A percentile compares a stretch with the other conserved stretches of the same genome.
phyloP scores from a whole-genome alignment of 192 early-diverging fungal genomes.

The Backusella mclennaniae region DNA sequence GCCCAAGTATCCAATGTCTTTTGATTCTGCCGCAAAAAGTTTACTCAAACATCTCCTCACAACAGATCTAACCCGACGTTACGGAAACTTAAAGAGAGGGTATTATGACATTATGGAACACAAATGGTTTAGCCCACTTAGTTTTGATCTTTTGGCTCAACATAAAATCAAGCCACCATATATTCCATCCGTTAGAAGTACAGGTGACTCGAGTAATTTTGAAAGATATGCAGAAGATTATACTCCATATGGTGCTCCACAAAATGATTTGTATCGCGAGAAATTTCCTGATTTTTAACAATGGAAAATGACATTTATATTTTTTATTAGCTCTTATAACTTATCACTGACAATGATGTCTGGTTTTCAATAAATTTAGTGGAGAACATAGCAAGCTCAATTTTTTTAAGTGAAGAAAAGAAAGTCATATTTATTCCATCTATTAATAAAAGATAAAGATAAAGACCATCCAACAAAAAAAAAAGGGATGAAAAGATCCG shows the following conservation, averaged over 20 bases:
- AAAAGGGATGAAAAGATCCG: too few species aligned
- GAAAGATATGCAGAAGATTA: constrained; percentile 29
- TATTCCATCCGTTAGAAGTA: constrained; percentile 20
- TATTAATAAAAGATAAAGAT: too few species aligned
- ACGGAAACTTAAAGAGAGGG: constrained; percentile 82
- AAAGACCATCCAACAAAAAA: too few species aligned
- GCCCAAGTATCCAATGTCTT: constrained; percentile 70
- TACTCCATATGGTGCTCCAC: not conserved
- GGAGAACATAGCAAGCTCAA: too few species aligned
- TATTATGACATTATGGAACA: constrained; percentile 77
- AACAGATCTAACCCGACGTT: constrained; percentile 72
- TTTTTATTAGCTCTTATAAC: too few species aligned
- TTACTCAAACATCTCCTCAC: constrained; percentile 76
- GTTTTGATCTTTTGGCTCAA: constrained; percentile 3
- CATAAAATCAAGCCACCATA: constrained; percentile 59
- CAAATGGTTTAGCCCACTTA: constrained; percentile 60
- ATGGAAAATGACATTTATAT: too few species aligned
- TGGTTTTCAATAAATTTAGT: too few species aligned
- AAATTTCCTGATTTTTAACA: constrained; percentile 13
- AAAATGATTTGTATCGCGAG: not conserved
- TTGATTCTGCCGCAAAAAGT: constrained; percentile 65
- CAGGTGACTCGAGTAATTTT: constrained; percentile 33
- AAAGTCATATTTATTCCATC: too few species aligned
- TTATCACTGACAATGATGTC: too few species aligned
- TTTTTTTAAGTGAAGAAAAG: too few species aligned